Evolutionary conservation across 352 stramenopile genomes (phyloP), one percentile per base, ranked within the genome.

Genomic region (Globisporangium cylindrosporum): DNA sequence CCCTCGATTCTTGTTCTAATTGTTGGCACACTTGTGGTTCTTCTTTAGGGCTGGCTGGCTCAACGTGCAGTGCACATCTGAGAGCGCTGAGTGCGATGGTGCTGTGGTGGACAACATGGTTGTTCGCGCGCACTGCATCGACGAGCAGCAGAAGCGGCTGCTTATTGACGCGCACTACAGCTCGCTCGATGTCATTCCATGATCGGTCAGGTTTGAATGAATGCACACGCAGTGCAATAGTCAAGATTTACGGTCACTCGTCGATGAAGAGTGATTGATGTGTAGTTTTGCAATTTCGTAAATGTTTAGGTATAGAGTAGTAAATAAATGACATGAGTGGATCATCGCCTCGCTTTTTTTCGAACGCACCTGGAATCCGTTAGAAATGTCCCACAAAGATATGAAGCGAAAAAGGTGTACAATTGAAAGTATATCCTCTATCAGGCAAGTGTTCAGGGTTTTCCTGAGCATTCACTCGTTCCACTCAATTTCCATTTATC

Each of bases 31-130:
- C 38, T 46, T 46, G 38, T 46, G 38, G 1, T 46, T 46, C 12
- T 46, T 60, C 27, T 43, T n/a, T 43, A 64, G 59, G 25, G 59
- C 59, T 64, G 59, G 38, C 25, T 64, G 59, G 59, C 59, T 64
- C 12, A 64, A 41, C 22, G 59, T 56, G 15, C 20, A 64, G 59
- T 64, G 59, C 24, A 56, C 9, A 9, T 41, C 12, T 4, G 59
- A 55, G 59, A 24, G 15, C 27, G 14, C 24, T 24, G 25, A 41
- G 20, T 20, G 55, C 20, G 32, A 7, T 2, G 15, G 27, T 8
- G 29, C 14, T 8, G 29, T 1, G 3, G 29, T 25, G 12, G 41
- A 64, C 20, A 36, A 4, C 20, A 41, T 64, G 41, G 24, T 20
- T 25, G 38, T 64, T 25, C 59, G 59, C 41, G 59, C 59, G 18